Evolutionary conservation across 2,329 filamentous ascomycete species (phyloP).

Genomic region (Paecilomyces dactylethromorphus): DNA sequence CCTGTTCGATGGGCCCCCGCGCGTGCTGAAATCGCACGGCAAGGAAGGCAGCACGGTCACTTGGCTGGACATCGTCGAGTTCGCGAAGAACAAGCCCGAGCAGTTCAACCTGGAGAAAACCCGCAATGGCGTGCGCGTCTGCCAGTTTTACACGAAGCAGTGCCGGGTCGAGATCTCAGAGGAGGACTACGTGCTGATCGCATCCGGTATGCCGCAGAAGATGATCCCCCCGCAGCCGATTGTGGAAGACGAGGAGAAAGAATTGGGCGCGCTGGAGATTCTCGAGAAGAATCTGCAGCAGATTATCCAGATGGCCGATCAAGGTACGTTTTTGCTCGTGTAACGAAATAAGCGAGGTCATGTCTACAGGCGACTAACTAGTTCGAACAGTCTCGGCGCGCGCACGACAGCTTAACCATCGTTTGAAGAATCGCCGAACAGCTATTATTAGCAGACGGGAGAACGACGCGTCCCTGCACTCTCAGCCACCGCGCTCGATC

Average conservation of each 20-base stretch:
- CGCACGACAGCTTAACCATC: conserved; percentile 73
- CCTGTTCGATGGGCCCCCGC: conserved; percentile 75
- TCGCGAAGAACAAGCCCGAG: conserved; percentile 70
- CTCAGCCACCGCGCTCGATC: conserved; percentile 24
- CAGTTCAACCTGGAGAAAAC: conserved; percentile 69
- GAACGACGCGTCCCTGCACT: conserved; percentile 27
- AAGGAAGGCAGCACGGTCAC: conserved; percentile 58
- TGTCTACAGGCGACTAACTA: background rate
- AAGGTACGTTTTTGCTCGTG: conserved; percentile 43
- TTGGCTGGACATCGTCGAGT: conserved; percentile 82
- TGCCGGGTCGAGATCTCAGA: conserved; percentile 78
- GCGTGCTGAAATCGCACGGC: conserved; percentile 56
- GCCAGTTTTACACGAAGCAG: conserved; percentile 76
- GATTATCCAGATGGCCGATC: conserved; percentile 74
- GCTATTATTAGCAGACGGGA: conserved; percentile 63
- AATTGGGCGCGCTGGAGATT: conserved; percentile 76
- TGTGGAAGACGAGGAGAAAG: conserved; percentile 78
- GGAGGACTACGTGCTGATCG: conserved; percentile 79
- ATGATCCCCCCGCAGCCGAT: conserved; percentile 75
- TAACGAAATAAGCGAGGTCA: background rate
- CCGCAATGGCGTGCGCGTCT: conserved; percentile 63
- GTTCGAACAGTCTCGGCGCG: conserved; percentile 53
- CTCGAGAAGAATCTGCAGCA: conserved; percentile 70
- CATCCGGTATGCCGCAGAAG: conserved; percentile 74
- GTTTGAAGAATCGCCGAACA: conserved; percentile 65